Conservation (phyloP, 2,329 filamentous ascomycete genomes). For the Xenoacremonium recifei region DNA sequence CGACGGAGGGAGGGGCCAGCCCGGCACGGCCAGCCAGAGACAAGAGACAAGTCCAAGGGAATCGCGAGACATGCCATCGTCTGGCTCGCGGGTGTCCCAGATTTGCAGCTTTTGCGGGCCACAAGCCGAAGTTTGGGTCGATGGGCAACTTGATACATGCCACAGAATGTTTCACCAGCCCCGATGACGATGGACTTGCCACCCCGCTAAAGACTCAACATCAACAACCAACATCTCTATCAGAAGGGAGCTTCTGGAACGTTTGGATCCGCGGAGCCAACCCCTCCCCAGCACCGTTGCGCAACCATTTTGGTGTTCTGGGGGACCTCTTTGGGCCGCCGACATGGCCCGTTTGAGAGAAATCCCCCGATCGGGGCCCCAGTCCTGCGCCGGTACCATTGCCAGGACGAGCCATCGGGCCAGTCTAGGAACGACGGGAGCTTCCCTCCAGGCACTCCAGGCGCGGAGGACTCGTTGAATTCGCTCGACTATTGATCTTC, state of each 20-base stretch:
- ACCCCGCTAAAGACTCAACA: slow-evolving; percentile 12
- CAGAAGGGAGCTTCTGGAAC: slow-evolving; percentile 29
- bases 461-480: no score
- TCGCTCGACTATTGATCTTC: background rate
- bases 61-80: slow-evolving; percentile 12
- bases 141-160: slow-evolving; percentile 8
- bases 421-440: background rate
- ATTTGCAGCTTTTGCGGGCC: no score
- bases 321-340: background rate
- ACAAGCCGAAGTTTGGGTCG: background rate
- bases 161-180: slow-evolving; percentile 22
- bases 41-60: slow-evolving; percentile 9
- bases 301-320: background rate
- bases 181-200: slow-evolving; percentile 12
- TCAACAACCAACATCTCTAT: no score
- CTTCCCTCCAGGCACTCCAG: background rate
- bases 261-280: slow-evolving; percentile 16
- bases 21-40: slow-evolving; percentile 9
- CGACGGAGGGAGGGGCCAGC: slow-evolving; percentile 2
- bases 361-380: slow-evolving; percentile 16
- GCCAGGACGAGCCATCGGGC: slow-evolving; percentile 17
- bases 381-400: slow-evolving; percentile 19
- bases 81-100: slow-evolving; percentile 1
- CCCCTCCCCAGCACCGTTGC: background rate
- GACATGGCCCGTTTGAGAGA: slow-evolving; percentile 1